Evolutionary conservation across 2,329 filamentous ascomycete genomes (phyloP).

Genomic region (Xylariaceae sp.): DNA sequence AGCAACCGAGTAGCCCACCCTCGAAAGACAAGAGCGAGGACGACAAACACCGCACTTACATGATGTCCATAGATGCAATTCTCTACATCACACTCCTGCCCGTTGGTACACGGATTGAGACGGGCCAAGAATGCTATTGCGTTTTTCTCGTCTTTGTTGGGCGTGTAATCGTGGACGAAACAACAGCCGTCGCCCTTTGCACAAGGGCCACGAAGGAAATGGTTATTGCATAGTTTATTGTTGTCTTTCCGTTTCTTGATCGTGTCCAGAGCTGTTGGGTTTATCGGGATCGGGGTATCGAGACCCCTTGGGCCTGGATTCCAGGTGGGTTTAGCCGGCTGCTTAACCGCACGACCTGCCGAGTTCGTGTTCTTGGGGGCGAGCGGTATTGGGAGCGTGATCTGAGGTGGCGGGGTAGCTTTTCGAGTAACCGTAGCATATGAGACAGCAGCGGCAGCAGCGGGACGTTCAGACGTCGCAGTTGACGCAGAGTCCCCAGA

Average conservation of each 20-base stretch:
- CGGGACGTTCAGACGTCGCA: conserved; percentile 14
- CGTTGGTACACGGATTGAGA: conserved; percentile 51
- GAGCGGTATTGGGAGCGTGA: conserved; percentile 36
- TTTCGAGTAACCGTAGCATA: conserved; percentile 40
- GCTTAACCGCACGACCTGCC: conserved; percentile 21
- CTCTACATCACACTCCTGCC: conserved; percentile 52
- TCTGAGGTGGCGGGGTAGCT: conserved; percentile 39
- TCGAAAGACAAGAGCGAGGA: background rate
- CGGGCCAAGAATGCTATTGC: conserved; percentile 52
- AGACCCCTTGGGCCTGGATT: conserved; percentile 49
- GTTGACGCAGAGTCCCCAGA: conserved; percentile 25
- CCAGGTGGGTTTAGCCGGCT: conserved; percentile 39
- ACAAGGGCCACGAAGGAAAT: conserved; percentile 54
- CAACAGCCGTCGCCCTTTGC: conserved; percentile 48
- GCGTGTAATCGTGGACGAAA: conserved; percentile 53
- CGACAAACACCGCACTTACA: conserved; percentile 34
- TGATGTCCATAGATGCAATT: conserved; percentile 61
- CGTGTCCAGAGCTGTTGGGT: conserved; percentile 41
- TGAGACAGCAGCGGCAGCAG: conserved; percentile 21
- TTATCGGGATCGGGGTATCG: conserved; percentile 46
- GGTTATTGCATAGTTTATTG: conserved; percentile 58
- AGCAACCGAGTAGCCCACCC: background rate
- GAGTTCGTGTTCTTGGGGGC: conserved; percentile 28
- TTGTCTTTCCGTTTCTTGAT: conserved; percentile 51
- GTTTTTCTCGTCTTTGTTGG: conserved; percentile 48